Conservation (phyloP, 2,329 filamentous ascomycete species). For the Chrysoporthe austroafricana region DNA sequence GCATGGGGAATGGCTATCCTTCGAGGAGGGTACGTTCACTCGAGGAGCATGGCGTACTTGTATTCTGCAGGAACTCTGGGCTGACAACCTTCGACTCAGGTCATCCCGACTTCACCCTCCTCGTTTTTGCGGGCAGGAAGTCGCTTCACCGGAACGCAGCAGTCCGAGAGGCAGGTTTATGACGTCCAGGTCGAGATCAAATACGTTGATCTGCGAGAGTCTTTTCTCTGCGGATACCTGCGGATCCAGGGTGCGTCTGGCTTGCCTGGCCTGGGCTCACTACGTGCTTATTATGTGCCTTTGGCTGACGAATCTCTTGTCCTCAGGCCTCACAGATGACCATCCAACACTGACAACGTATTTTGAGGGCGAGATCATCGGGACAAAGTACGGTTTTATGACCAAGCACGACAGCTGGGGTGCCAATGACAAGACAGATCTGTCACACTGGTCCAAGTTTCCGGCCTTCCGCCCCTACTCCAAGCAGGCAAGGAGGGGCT, state of each 20-base stretch:
- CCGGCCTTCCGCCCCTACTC: constrained; percentile 78
- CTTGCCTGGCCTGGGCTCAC: constrained; percentile 7
- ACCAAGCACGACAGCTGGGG: constrained; percentile 92
- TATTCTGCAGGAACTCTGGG: neutral
- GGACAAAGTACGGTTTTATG: constrained; percentile 89
- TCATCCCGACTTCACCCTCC: constrained; percentile 78
- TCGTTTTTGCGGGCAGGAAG: constrained; percentile 87
- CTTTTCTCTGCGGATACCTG: constrained; percentile 91
- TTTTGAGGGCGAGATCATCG: constrained; percentile 98
- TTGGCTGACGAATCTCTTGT: neutral
- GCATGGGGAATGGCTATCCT: constrained; percentile 58
- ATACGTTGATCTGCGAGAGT: constrained; percentile 91
- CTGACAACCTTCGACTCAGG: constrained; percentile 47
- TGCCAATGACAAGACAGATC: constrained; percentile 85
- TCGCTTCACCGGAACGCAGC: constrained; percentile 86
- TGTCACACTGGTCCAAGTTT: constrained; percentile 93
- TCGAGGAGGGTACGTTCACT: constrained; percentile 54
- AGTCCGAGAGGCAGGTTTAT: constrained; percentile 90
- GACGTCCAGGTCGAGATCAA: constrained; percentile 97
- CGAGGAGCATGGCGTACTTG: neutral
- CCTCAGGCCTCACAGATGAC: constrained; percentile 83
- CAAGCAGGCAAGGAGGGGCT: constrained; percentile 60
- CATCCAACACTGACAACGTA: constrained; percentile 98
- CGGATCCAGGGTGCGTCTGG: constrained; percentile 80
- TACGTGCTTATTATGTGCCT: neutral